These are phyloP conservation scores for Plasmodium gaboni DNA, from an alignment of 169 alveolate genomes.

Conservation along the genomic window DNA sequence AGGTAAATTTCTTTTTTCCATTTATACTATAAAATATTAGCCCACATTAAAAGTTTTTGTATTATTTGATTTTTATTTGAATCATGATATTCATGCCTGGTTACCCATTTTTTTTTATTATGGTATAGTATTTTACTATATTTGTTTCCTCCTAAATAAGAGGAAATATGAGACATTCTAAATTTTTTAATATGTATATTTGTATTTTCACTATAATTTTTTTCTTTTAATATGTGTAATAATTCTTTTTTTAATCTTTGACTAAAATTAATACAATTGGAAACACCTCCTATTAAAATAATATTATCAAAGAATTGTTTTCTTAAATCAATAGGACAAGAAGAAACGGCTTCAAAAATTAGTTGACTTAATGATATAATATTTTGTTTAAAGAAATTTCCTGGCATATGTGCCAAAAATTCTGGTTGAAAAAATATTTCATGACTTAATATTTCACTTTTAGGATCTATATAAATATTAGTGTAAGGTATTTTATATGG, in stretches of 20 bases:
- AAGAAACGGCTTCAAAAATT: slow-evolving; percentile 59
- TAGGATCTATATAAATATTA: slow-evolving; percentile 75
- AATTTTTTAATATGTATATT: slow-evolving; percentile 34
- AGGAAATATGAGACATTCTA: slow-evolving; percentile 62
- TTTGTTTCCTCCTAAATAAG: slow-evolving; percentile 67
- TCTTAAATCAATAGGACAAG: slow-evolving; percentile 76
- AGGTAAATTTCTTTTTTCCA: neutral
- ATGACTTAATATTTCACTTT: slow-evolving; percentile 71
- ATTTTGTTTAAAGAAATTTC: slow-evolving; percentile 71
- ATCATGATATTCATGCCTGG: slow-evolving; percentile 33
- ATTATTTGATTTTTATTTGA: slow-evolving; percentile 35
- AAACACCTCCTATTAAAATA: slow-evolving; percentile 70
- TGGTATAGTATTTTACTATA: slow-evolving; percentile 54
- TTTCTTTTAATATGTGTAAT: slow-evolving; percentile 16
- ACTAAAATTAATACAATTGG: slow-evolving; percentile 59
- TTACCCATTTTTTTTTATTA: slow-evolving; percentile 72
- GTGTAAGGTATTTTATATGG: slow-evolving; percentile 74
- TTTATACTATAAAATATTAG: slow-evolving; percentile 29
- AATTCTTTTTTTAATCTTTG: slow-evolving; percentile 59
- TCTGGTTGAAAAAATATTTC: slow-evolving; percentile 77
- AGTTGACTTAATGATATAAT: slow-evolving; percentile 55
- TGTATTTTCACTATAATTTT: slow-evolving; percentile 71
- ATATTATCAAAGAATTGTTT: slow-evolving; percentile 49
- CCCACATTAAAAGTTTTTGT: slow-evolving; percentile 63
- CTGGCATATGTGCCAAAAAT: slow-evolving; percentile 75